phyloP scores from a whole-genome alignment of 169 alveolate species.

The Cryptosporidium andersoni region DNA sequence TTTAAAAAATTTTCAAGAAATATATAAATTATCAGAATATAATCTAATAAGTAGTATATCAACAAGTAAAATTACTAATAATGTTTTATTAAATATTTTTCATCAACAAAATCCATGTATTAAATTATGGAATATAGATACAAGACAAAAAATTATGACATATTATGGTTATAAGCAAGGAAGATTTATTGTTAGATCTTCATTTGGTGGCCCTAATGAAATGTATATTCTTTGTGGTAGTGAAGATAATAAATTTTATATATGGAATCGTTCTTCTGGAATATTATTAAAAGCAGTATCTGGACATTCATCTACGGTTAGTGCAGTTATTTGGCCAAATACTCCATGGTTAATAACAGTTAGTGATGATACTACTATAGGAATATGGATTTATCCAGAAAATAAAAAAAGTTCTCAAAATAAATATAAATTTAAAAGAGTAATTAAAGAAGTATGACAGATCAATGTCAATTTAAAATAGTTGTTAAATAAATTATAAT shows the following conservation, averaged over 20 bases:
- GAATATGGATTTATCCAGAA: slow-evolving; percentile 73
- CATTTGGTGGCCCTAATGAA: slow-evolving; percentile 85
- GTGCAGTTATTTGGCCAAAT: slow-evolving; percentile 83
- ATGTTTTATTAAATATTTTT: slow-evolving; percentile 79
- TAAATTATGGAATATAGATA: slow-evolving; percentile 81
- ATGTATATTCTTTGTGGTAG: slow-evolving; percentile 84
- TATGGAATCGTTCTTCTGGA: slow-evolving; percentile 85
- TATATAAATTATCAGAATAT: no score
- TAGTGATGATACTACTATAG: slow-evolving; percentile 79
- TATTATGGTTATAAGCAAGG: slow-evolving; percentile 87
- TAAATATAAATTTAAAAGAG: no score
- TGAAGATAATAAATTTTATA: slow-evolving; percentile 86
- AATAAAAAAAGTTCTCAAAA: no score
- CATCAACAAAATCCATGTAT: slow-evolving; percentile 77
- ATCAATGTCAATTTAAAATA: not conserved
- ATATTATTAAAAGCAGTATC: slow-evolving; percentile 77
- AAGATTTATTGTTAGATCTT: slow-evolving; percentile 81
- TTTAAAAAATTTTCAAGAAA: no score
- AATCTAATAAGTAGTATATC: no score
- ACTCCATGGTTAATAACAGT: slow-evolving; percentile 76
- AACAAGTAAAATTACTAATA: slow-evolving; percentile 72
- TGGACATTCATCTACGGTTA: slow-evolving; percentile 86
- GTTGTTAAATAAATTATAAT: not conserved
- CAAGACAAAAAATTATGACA: slow-evolving; percentile 78
- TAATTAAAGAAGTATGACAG: no score